phyloP scores from a whole-genome alignment of 2,329 filamentous ascomycete species.

The Juglanconis sp. region DNA sequence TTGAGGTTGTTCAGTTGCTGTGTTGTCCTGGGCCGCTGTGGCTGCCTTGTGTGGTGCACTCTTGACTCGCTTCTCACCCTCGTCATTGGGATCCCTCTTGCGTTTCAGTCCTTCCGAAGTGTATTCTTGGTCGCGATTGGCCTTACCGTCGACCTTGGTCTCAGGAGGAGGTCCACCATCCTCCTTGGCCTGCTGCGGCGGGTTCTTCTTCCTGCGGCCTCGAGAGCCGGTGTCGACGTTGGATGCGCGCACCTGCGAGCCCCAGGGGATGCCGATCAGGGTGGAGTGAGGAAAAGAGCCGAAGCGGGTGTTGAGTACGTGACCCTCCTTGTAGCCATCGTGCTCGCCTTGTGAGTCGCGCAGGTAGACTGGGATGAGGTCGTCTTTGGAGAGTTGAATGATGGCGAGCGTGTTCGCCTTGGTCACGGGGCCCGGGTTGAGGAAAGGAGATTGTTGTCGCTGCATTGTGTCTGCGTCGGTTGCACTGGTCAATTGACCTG shows the following conservation, averaged over 20 bases:
- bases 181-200: constrained; percentile 46
- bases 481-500: constrained; percentile 15
- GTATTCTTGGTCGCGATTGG: constrained; percentile 27
- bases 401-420: constrained; percentile 69
- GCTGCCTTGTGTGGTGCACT: constrained; percentile 15
- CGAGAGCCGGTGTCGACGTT: constrained; percentile 89
- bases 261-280: constrained; percentile 78
- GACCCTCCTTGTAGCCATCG: constrained; percentile 72
- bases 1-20: constrained; percentile 21
- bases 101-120: constrained; percentile 19
- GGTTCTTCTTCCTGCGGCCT: constrained; percentile 55
- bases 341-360: constrained; percentile 58
- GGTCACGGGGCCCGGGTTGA: constrained; percentile 65
- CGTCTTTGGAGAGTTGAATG: constrained; percentile 84
- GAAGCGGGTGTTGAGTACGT: constrained; percentile 86
- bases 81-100: constrained; percentile 31
- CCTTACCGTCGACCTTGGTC: not conserved
- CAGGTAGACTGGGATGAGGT: constrained; percentile 72
- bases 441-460: constrained; percentile 66
- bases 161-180: constrained; percentile 31
- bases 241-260: constrained; percentile 85
- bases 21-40: constrained; percentile 10
- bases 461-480: constrained; percentile 27
- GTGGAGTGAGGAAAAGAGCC: constrained; percentile 85
- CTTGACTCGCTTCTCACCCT: constrained; percentile 25